These are phyloP conservation scores for Aaosphaeria pasadenensis DNA, from an alignment of 2,329 filamentous ascomycete genomes.

Conservation along the genomic window DNA sequence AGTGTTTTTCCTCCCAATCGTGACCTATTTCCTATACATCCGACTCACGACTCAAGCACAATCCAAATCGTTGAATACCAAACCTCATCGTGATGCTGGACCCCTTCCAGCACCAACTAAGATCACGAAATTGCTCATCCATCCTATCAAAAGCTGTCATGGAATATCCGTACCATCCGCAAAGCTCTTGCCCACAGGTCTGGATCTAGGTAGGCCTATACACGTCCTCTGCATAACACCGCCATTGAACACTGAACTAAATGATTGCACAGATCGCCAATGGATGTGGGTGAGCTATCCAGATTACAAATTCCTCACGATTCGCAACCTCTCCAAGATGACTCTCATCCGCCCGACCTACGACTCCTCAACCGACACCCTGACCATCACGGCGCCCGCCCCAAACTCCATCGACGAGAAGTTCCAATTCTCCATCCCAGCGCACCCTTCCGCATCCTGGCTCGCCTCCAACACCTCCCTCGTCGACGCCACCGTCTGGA, in stretches of 20 bases:
- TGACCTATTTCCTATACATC: neutral
- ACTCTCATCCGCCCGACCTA: conserved; percentile 59
- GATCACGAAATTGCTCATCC: conserved; percentile 53
- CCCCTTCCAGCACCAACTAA: conserved; percentile 38
- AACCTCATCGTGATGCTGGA: conserved; percentile 6
- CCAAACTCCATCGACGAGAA: conserved; percentile 32
- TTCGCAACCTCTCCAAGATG: conserved; percentile 60
- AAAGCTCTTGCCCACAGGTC: conserved; percentile 53
- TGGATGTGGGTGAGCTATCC: conserved; percentile 64
- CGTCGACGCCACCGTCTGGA: conserved; percentile 57
- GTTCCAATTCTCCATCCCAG: conserved; percentile 50
- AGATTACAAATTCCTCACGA: conserved; percentile 58
- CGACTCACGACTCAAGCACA: neutral
- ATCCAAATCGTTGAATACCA: too few relatives aligned
- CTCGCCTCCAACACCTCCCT: conserved; percentile 52
- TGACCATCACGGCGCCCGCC: conserved; percentile 49
- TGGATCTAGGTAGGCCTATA: conserved; percentile 47
- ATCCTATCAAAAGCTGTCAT: conserved; percentile 66
- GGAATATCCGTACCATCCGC: conserved; percentile 55
- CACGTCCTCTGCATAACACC: neutral
- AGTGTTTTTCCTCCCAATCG: conserved; percentile 18
- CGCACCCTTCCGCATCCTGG: conserved; percentile 54
- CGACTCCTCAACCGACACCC: conserved; percentile 41
- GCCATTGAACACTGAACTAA: conserved; percentile 4
- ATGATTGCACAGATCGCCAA: conserved; percentile 46